phyloP scores from a whole-genome alignment of 805 yeast genomes.

The Yarrowia divulgata region DNA sequence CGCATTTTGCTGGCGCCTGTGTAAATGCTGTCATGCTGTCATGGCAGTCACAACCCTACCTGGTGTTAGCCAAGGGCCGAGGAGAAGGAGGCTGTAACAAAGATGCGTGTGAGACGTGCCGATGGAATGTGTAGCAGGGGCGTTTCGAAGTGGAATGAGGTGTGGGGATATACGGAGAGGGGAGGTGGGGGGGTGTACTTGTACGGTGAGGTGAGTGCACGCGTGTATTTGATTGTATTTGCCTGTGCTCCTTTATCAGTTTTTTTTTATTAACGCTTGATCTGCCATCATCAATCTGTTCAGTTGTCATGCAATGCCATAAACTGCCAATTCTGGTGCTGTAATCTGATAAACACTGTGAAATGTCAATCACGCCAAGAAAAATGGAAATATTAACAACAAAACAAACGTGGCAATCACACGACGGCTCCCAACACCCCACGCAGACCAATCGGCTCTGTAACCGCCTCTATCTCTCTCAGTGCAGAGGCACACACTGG shows the following conservation, averaged over 20 bases:
- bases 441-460: not conserved
- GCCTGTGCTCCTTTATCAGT: no score
- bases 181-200: no score
- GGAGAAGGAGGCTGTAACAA: constrained; percentile 15
- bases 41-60: constrained; percentile 38
- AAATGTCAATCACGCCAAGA: no score
- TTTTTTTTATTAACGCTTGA: no score
- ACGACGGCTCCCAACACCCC: no score
- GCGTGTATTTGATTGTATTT: no score
- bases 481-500: not conserved
- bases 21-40: constrained; percentile 32
- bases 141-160: no score
- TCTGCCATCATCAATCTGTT: no score
- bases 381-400: no score
- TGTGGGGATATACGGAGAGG: no score
- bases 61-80: not conserved
- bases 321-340: not conserved
- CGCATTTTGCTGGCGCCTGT: not conserved
- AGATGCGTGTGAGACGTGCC: not conserved
- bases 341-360: not conserved
- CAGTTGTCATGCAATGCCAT: not conserved
- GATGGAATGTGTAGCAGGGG: not conserved
- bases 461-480: not conserved
- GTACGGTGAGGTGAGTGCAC: no score
- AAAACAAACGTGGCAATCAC: no score